Evolutionary conservation across 208 protist species (phyloP), one percentile per base, ranked within the genome.

Genomic region (Vickermania ingenoplastis): DNA sequence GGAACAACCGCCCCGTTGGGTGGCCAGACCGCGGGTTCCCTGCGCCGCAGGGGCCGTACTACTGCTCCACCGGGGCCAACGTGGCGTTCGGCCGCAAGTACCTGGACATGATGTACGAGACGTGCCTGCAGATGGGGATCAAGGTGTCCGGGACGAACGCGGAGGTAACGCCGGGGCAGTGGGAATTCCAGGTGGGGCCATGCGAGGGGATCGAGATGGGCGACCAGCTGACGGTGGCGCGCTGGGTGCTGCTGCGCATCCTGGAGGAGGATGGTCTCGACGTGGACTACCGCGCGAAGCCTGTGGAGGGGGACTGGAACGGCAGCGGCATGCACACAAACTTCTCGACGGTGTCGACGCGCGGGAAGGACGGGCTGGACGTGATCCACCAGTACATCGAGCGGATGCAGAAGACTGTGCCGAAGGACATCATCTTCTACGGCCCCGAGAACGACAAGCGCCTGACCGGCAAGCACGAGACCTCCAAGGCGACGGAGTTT

Each of bases 141-240:
- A 91, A 89, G 31, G 61, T 94, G 13, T 91, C 81, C 17, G 96
- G 96, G n/a, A 95, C 93, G 22, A 98, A 98, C 73, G 95, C 82
- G 5, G 96, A 98, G 73, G 97, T 98, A 30, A 97, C 97, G 68
- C 94, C 97, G 55, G 91, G 83, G 4, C 97, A 99, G 80, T 99
- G 97, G 96, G 96, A 99, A 79, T 99, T 94, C 77, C 97, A 99
- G 82, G 87, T 99, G 7, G 92, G 97, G 26, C 83, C 83, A n/a
- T 91, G 83, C 60, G 82, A 91, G 45, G 87, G 87, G 11, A 51
- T 94, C 27, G 87, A 94, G 31, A 89, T 89, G 69, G 97, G 94
- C 57, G 97, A 99, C 75, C 91, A 99, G 63, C 53, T 98, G 57
- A 86, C 65, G 65, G 83, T 97, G 31, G 76, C 94, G 17, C 80